Base-by-base conservation (phyloP, 495 filamentous ascomycete genomes). In the Emericellopsis terricola region DNA sequence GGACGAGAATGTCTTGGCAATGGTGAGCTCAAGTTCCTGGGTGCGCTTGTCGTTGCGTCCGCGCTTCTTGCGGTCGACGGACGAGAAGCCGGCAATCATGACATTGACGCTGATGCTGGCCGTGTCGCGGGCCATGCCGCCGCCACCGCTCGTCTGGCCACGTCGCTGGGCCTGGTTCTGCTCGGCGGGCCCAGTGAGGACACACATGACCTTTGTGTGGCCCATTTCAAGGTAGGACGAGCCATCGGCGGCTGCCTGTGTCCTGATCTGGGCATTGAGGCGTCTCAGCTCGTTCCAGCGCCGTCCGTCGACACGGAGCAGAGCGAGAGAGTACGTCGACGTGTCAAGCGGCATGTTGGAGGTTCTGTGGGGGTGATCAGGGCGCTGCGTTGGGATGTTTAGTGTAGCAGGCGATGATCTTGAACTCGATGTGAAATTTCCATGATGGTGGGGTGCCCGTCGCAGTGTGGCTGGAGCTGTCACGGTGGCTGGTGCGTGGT, bases 211-310 rank as follows among this genome's bases (percentile, higher is more conserved):
- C 48, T 91, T 83, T 3, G 91, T 97, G 51, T 94, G 91, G 39
- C 89, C 89, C 76, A 92, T 89, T 46, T 89, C 80, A 15, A 96
- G 65, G 54, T 92, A 94, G 33, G 72, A 75, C 16, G 78, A 85
- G 8, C 89, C 89, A 34, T 94, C 89, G 19, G 86, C 82, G 37
- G 84, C 73, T 17, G 84, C 73, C 56, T 93, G 87, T 15, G 82
- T 94, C 28, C 75, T 79, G 51, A 96, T 83, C 56, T 91, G 81
- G 24, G 79, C 87, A 56, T 78, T 71, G 29, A 96, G 63, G 19
- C 81, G 76, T 18, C 89, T 83, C 28, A 96, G 74, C 55, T 99
- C 89, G 59, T 99, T 99, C 91, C 91, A 99, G 30, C 89, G 73
- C 8, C 89, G 81, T 38, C 89, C 86, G 54, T 94, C 86, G 44